A percentile compares a stretch with the other conserved stretches of the same genome.
Conservation (phyloP, 2,329 filamentous ascomycete genomes). For the Chrysosporium queenslandicum region DNA sequence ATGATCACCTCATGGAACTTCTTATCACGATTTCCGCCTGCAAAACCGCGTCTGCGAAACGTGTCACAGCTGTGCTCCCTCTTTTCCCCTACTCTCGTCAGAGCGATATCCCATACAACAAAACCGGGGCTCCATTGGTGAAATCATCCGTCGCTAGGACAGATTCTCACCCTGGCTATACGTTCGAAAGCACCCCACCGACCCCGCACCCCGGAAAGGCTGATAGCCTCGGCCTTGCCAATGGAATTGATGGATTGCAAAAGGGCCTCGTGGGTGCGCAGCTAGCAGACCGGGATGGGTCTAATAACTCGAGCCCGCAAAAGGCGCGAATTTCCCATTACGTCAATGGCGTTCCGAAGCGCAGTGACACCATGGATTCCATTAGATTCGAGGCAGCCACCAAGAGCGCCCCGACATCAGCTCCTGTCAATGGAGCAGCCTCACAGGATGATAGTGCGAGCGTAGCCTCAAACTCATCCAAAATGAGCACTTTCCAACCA, state of each 20-base stretch:
- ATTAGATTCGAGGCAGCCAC: slow-evolving; percentile 24
- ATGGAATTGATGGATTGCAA: slow-evolving; percentile 59
- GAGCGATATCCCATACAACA: slow-evolving; percentile 94
- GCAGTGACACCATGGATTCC: slow-evolving; percentile 33
- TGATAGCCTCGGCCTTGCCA: slow-evolving; percentile 56
- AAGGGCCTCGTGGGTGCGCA: slow-evolving; percentile 62
- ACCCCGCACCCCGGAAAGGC: slow-evolving; percentile 66
- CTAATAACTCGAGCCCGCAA: slow-evolving; percentile 33
- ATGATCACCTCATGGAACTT: slow-evolving; percentile 92
- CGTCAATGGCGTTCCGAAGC: slow-evolving; percentile 30
- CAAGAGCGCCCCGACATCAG: slow-evolving; percentile 17
- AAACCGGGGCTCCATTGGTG: slow-evolving; percentile 76
- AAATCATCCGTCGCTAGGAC: slow-evolving; percentile 46
- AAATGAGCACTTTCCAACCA: slow-evolving; percentile 58
- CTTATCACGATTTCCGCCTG: slow-evolving; percentile 98
- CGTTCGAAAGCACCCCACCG: slow-evolving; percentile 83
- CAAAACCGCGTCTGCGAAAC: slow-evolving; percentile 83
- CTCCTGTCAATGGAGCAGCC: slow-evolving; percentile 42
- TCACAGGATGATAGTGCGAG: slow-evolving; percentile 58
- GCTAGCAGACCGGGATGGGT: slow-evolving; percentile 40
- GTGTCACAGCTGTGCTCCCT: slow-evolving; percentile 87
- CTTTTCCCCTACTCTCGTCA: slow-evolving; percentile 96
- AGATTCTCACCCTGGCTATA: slow-evolving; percentile 53
- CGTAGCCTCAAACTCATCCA: slow-evolving; percentile 41
- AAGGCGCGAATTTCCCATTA: slow-evolving; percentile 34